Evolutionary conservation across 2,329 filamentous ascomycete genomes (phyloP).

Genomic region (Fusarium beomiforme): DNA sequence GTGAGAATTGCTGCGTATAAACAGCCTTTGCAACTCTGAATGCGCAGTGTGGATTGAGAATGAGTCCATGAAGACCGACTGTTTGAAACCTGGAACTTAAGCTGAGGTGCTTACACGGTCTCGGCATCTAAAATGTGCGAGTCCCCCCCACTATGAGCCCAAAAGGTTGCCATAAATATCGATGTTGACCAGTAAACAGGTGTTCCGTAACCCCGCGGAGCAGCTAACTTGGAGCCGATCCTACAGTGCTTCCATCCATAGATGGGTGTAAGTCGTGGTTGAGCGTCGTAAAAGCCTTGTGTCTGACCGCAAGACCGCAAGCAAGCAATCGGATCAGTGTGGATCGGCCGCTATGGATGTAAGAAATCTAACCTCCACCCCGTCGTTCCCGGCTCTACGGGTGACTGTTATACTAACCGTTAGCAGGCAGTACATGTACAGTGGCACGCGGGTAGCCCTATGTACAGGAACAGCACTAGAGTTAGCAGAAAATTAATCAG

Average conservation of each 20-base stretch:
- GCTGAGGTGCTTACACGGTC: constrained; percentile 15
- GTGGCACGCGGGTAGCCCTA: constrained; percentile 7
- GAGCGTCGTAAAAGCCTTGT: neutral
- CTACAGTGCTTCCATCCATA: neutral
- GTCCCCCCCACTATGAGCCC: neutral
- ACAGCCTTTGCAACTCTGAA: neutral
- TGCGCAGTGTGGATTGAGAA: neutral
- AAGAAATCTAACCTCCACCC: neutral
- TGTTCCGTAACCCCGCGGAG: constrained; percentile 9
- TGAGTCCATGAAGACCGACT: neutral
- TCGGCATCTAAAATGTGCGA: constrained; percentile 11
- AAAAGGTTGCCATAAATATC: constrained; percentile 1
- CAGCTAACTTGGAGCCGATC: neutral
- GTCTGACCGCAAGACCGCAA: constrained; percentile 22
- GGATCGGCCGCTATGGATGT: neutral
- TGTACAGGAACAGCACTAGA: neutral
- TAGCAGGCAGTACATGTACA: neutral
- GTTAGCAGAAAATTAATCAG: neutral
- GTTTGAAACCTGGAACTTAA: neutral
- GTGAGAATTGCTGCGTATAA: neutral
- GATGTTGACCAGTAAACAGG: constrained; percentile 4
- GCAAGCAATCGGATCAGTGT: constrained; percentile 2
- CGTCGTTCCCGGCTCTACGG: constrained; percentile 7
- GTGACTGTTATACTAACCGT: constrained; percentile 16
- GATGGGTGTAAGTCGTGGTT: neutral